Base-by-base conservation (phyloP, 352 stramenopile species). In the Phytophthora fragariae region DNA sequence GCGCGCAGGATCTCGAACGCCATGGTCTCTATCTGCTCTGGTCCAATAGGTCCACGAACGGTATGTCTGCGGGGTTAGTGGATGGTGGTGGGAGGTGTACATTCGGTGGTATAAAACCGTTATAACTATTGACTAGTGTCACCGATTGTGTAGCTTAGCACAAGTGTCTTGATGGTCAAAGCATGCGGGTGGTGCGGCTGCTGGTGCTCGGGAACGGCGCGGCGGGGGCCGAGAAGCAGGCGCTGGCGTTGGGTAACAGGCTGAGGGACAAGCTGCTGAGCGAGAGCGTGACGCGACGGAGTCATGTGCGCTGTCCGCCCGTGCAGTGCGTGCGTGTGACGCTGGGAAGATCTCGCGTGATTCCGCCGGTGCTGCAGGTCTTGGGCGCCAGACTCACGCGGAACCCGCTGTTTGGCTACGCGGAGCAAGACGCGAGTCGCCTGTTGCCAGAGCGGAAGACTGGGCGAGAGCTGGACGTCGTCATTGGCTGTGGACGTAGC, bases 191-290 rank as follows among this genome's bases (percentile, higher is more conserved):
- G 8, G 62, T 86, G 56, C 72, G 79, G 37, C 65, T 95, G 59
- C 19, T 92, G 49, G 86, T 91, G 76, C 78, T 95, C 9, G 81
- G 83, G 56, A 95, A 95, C 70, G 88, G 83, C 39, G 85, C 86
- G 4, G 82, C 85, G 11, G 88, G 88, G 12, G 88, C 88, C 5
- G 86, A 95, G 78, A 95, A 95, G 75, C 88, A 95, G 68, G 88
- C 80, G 35, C 55, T 93, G 12, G 82, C 86, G 59, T 72, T 93
- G 4, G 81, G 70, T 17, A n/a, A 64, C 5, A 81, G 84, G 12
- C 55, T 94, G 9, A 67, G 63, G 53, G 65, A 60, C 19, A 65
- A 57, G 17, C 41, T 80, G 3, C 17, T 71, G 33, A 12, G 37
- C 39, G 56, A 41, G 12, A 15, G 5, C 9, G 12, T 4, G 21